These are phyloP conservation scores for Carex parvula DNA, from an alignment of 176 grass and related monocot species.

Conservation along the genomic window DNA sequence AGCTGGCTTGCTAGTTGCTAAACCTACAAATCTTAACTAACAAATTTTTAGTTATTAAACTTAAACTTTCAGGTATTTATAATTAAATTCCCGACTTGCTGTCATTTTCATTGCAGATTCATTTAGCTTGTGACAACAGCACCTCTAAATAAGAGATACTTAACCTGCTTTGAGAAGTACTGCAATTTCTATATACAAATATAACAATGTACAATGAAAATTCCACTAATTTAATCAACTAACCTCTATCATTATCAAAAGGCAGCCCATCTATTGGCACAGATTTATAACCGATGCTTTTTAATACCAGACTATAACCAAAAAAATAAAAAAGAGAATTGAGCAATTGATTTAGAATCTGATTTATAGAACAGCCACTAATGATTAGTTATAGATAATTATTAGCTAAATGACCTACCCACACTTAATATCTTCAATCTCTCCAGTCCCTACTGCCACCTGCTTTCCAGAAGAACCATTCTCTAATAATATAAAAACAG, in stretches of 20 bases:
- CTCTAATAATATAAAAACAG: constrained; percentile 32
- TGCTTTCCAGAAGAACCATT: constrained; percentile 57
- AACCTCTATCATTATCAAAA: constrained; percentile 75
- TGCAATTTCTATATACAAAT: background rate
- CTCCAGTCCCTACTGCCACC: constrained; percentile 62
- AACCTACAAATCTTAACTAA: constrained; percentile 1
- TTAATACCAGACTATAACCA: constrained; percentile 63
- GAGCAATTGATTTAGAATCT: constrained; percentile 18
- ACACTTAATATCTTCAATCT: constrained; percentile 76
- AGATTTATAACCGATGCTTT: constrained; percentile 95
- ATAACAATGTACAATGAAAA: background rate
- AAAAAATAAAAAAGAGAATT: background rate
- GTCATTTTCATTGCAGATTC: background rate
- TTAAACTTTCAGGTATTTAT: background rate
- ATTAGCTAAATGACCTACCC: constrained; percentile 50
- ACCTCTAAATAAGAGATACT: background rate
- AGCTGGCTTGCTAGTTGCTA: background rate
- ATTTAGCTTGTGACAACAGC: background rate
- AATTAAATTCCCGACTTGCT: background rate
- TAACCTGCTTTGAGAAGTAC: background rate
- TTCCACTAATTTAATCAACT: constrained; percentile 8
- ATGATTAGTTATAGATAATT: background rate
- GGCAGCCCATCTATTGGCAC: constrained; percentile 65
- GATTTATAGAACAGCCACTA: background rate
- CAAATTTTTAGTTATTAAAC: background rate